phyloP scores from a whole-genome alignment of 305 asterid species.

The Solanum hybrid region DNA sequence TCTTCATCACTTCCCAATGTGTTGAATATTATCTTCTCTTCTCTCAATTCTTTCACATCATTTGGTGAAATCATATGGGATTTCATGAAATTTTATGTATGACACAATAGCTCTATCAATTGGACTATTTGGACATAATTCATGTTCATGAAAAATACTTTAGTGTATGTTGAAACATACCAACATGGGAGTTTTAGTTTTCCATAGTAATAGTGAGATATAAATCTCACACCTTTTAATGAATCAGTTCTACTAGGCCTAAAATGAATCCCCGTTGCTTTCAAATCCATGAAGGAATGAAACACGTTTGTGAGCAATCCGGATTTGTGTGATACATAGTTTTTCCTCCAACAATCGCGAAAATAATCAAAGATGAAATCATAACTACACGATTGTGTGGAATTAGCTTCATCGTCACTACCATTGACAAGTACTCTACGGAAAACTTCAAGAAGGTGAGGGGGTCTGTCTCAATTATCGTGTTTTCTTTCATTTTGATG shows the following conservation, averaged over 20 bases:
- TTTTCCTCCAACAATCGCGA: neutral
- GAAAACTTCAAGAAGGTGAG: conserved; percentile 27
- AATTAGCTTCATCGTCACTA: neutral
- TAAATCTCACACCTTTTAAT: conserved; percentile 10
- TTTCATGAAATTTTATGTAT: conserved; percentile 7
- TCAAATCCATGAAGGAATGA: conserved; percentile 17
- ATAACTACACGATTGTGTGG: neutral
- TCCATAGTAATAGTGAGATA: conserved; percentile 1
- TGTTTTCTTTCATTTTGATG: neutral
- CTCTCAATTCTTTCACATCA: conserved; percentile 10
- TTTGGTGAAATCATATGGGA: neutral
- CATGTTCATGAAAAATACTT: conserved; percentile 1
- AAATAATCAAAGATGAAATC: neutral
- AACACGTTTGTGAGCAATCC: neutral
- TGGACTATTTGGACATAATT: neutral
- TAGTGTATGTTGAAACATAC: neutral
- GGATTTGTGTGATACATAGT: neutral
- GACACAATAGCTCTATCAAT: neutral
- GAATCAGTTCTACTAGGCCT: neutral
- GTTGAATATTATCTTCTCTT: neutral
- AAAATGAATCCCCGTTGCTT: conserved; percentile 28
- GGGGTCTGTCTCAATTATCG: neutral
- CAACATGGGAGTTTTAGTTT: conserved; percentile 7
- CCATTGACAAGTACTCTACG: neutral
- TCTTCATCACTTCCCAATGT: conserved; percentile 12